Evolutionary conservation across 176 grass and related monocot genomes (phyloP).

Genomic region (Bolboschoenus planiculmis): DNA sequence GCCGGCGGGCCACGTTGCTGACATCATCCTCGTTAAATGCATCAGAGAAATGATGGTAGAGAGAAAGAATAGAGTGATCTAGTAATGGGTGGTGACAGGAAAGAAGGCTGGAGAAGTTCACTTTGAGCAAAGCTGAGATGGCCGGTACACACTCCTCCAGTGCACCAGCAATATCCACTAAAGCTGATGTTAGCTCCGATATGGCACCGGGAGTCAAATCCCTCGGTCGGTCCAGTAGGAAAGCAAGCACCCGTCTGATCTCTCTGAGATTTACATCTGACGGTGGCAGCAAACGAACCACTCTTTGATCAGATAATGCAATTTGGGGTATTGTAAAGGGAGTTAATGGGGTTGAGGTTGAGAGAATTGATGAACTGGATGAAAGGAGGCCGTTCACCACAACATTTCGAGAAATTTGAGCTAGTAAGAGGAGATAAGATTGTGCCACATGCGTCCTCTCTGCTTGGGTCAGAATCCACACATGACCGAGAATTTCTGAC

Average conservation of each 20-base stretch:
- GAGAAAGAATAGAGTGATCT: conserved; percentile 57
- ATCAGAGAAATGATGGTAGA: conserved; percentile 50
- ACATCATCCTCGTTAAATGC: conserved; percentile 62
- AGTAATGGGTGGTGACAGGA: conserved; percentile 59
- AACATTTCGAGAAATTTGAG: conserved; percentile 43
- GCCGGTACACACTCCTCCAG: conserved; percentile 64
- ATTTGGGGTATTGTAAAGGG: conserved; percentile 49
- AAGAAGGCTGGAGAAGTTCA: conserved; percentile 72
- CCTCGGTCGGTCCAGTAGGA: conserved; percentile 68
- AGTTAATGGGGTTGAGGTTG: conserved; percentile 45
- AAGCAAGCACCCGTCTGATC: conserved; percentile 58
- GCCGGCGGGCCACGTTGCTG: conserved; percentile 35
- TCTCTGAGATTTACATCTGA: conserved; percentile 78
- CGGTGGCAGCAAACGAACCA: background rate
- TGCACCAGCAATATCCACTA: conserved; percentile 37
- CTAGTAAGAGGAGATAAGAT: conserved; percentile 76
- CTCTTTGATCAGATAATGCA: background rate
- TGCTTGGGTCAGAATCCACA: conserved; percentile 61
- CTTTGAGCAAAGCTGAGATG: conserved; percentile 63
- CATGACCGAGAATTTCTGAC: conserved; percentile 46
- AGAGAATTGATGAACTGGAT: conserved; percentile 51
- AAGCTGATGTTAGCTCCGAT: conserved; percentile 48
- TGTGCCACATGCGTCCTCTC: conserved; percentile 76
- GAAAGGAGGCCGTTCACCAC: conserved; percentile 46
- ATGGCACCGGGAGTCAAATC: conserved; percentile 56